These are phyloP conservation scores for Akanthomyces uredinophilus DNA, from an alignment of 2,329 filamentous ascomycete species.

Conservation along the genomic window DNA sequence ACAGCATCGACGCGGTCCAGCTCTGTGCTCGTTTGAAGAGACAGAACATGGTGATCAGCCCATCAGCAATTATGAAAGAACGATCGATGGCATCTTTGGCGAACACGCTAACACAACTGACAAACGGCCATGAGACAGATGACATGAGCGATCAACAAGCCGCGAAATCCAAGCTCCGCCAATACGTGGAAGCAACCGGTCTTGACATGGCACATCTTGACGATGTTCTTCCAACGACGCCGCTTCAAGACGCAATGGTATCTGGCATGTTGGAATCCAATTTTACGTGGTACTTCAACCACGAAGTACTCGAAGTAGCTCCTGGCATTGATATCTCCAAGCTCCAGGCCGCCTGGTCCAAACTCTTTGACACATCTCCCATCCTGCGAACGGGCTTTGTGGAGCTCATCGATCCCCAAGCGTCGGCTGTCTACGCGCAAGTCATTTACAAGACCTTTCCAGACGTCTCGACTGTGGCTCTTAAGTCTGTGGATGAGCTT, in stretches of 20 bases:
- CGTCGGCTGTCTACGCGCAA: slow-evolving; percentile 49
- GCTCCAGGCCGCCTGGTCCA: slow-evolving; percentile 57
- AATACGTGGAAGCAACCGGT: background rate
- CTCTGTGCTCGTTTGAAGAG: slow-evolving; percentile 67
- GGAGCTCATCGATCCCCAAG: slow-evolving; percentile 54
- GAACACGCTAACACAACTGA: slow-evolving; percentile 13
- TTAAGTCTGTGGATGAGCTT: slow-evolving; percentile 31
- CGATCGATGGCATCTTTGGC: slow-evolving; percentile 61
- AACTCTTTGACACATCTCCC: slow-evolving; percentile 55
- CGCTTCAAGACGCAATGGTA: slow-evolving; percentile 82
- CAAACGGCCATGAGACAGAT: background rate
- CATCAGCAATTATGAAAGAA: slow-evolving; percentile 72
- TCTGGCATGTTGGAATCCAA: slow-evolving; percentile 73
- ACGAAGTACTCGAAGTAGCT: slow-evolving; percentile 65
- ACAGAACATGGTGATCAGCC: slow-evolving; percentile 53
- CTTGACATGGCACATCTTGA: slow-evolving; percentile 37
- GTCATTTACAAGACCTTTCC: slow-evolving; percentile 31
- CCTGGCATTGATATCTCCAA: slow-evolving; percentile 47
- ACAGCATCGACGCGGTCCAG: slow-evolving; percentile 90
- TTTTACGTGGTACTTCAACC: slow-evolving; percentile 77
- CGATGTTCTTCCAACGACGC: slow-evolving; percentile 66
- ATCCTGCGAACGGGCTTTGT: slow-evolving; percentile 73
- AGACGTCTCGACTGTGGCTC: slow-evolving; percentile 19
- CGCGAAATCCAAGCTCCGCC: background rate
- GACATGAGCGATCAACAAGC: background rate